Base-by-base conservation (phyloP, 2,329 filamentous ascomycete species). In the Hymenoscyphus repandus region DNA sequence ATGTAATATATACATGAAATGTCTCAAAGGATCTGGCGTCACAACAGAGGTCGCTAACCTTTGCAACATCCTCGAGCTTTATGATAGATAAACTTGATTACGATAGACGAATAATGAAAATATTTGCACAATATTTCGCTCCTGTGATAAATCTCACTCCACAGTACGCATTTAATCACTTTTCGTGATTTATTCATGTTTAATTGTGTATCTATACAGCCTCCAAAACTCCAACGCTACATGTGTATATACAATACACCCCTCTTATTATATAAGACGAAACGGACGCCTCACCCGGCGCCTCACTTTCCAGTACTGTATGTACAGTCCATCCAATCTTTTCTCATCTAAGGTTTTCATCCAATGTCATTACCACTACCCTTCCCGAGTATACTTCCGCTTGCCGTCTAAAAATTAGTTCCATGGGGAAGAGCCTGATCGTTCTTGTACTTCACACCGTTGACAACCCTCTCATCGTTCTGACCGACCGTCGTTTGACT, bases 381-480 rank as follows among this genome's bases (percentile, higher is more conserved):
- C 20, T 15, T 38, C 13, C 5, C 20, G 9, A 20, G 3, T 13
- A 13, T 9, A 11, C 12, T 13, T 27, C 22, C 22, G 4, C 22
- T 4, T 27, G 22, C 22, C 22, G 7, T 27, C 22, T 7, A 27
- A 27, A 27, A 27, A 27, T 7, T 27, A 4, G 22, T n/a, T n/a
- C n/a, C n/a, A n/a, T n/a, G 22, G 7, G 22, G 22, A 27, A 27
- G 22, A 27, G 22, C 22, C 22, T 27, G 22, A 7, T 7, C 7
- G 22, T 7, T 27, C 22, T 27, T 27, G 4, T 52, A 50, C 40
- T 50, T 56, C 3, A 50, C 52, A 1, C 51, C 53, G 47, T 55
- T 57, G 2, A 52, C 49, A n/a, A 45, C 47, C 34, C 53, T 44
- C 5, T 49, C 42, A 41, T 59, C 47, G 42, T 58, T 57, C 17